Evolutionary conservation across 306 rosid genomes (phyloP).

Genomic region (Cucumis hystrix): DNA sequence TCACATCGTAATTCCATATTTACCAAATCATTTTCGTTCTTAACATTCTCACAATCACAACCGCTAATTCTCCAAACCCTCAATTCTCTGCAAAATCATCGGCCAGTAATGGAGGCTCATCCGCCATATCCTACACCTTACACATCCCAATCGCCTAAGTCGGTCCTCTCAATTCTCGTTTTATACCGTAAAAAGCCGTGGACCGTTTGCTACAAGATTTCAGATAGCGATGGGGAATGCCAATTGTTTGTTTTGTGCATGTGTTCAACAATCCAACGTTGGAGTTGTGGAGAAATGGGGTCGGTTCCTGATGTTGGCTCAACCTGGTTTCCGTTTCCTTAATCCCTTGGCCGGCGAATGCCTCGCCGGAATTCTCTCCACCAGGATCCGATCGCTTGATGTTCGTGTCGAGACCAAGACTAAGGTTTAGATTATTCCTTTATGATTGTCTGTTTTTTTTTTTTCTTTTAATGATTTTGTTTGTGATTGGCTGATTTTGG

Average conservation of each 20-base stretch:
- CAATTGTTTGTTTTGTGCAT: slow-evolving; percentile 43
- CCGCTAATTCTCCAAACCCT: no score
- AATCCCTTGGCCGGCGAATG: slow-evolving; percentile 74
- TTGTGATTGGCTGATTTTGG: background rate
- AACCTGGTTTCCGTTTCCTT: slow-evolving; percentile 69
- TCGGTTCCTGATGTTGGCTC: slow-evolving; percentile 53
- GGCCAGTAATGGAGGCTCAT: background rate
- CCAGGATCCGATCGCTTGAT: slow-evolving; percentile 78
- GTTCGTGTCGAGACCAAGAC: slow-evolving; percentile 92
- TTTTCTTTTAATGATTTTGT: background rate
- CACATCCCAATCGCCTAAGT: background rate
- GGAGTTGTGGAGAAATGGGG: slow-evolving; percentile 87
- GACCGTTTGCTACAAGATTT: background rate
- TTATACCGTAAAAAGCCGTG: background rate
- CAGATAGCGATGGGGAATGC: slow-evolving; percentile 44
- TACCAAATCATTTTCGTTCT: no score
- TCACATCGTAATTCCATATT: no score
- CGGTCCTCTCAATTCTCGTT: background rate
- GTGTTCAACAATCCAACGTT: slow-evolving; percentile 35
- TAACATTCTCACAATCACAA: no score
- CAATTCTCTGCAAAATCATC: background rate
- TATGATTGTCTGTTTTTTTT: background rate
- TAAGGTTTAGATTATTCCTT: slow-evolving; percentile 24
- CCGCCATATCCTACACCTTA: background rate
- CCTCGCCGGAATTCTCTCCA: slow-evolving; percentile 70